Conservation (phyloP, 2,329 filamentous ascomycete species). For the Epichloe amarillans region DNA sequence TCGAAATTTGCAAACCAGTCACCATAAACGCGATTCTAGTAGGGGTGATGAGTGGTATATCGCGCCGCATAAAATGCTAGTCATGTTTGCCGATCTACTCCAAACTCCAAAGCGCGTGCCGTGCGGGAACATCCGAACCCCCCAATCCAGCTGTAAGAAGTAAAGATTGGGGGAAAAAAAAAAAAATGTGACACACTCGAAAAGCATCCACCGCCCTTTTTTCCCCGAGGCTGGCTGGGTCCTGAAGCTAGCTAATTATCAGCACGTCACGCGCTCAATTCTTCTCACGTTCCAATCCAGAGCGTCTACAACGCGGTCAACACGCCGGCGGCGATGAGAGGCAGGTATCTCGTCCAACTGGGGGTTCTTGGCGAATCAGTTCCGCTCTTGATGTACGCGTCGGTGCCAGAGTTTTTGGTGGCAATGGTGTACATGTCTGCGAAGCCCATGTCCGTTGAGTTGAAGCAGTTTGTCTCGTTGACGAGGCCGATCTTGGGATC, state of each 20-base stretch:
- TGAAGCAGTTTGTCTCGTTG: conserved; percentile 77
- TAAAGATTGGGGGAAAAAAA: not conserved
- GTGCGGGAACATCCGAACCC: not conserved
- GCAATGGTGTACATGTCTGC: conserved; percentile 61
- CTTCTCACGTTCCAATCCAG: not conserved
- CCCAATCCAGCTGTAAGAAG: not conserved
- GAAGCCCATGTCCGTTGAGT: conserved; percentile 66
- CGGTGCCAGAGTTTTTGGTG: conserved; percentile 27
- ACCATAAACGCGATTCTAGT: not conserved
- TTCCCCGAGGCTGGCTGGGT: not conserved
- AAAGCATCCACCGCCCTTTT: not conserved
- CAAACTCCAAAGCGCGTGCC: not conserved
- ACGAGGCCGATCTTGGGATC: conserved; percentile 56
- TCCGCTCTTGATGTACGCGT: conserved; percentile 18
- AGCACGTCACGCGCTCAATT: not conserved
- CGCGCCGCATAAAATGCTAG: not conserved
- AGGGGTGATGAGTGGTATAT: not conserved
- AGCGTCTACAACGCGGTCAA: conserved; percentile 24
- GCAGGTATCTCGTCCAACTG: conserved; percentile 27
- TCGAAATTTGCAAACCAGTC: too few species aligned
- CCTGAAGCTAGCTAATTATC: conserved; percentile 1
- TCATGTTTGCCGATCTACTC: not conserved
- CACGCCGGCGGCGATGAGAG: conserved; percentile 24
- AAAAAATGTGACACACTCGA: not conserved
- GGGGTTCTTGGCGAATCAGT: conserved; percentile 12